A percentile compares a stretch with the other conserved stretches of the same genome.
These are phyloP conservation scores for Penicillium fimorum DNA, from an alignment of 495 filamentous ascomycete genomes.

Conservation along the genomic window DNA sequence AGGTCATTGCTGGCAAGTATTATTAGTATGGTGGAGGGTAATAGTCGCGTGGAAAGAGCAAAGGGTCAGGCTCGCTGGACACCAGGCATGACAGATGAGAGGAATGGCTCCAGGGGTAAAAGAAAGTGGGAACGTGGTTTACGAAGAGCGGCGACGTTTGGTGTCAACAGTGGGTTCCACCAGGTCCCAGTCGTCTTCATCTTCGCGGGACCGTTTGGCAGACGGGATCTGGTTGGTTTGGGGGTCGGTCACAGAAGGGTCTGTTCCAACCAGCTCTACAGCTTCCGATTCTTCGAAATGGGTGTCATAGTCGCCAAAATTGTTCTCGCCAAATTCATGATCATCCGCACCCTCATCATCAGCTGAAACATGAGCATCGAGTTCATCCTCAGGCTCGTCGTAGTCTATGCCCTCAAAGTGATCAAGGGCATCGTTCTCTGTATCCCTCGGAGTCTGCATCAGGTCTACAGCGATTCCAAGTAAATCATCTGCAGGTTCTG, in stretches of 20 bases:
- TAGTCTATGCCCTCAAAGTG: slow-evolving; percentile 21
- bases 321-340: slow-evolving; percentile 25
- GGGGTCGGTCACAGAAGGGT: slow-evolving; percentile 22
- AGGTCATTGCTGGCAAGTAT: slow-evolving; percentile 17
- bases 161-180: slow-evolving; percentile 21
- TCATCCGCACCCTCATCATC: slow-evolving; percentile 13
- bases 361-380: not conserved
- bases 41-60: not conserved
- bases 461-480: slow-evolving; percentile 35
- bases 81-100: slow-evolving; percentile 1
- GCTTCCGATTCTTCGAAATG: slow-evolving; percentile 20
- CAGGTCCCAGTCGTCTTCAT: slow-evolving; percentile 33
- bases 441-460: slow-evolving; percentile 26
- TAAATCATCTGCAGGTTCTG: slow-evolving; percentile 32
- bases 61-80: not conserved
- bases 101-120: not conserved
- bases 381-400: slow-evolving; percentile 16
- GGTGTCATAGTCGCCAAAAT: slow-evolving; percentile 20
- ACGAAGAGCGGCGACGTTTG: slow-evolving; percentile 34
- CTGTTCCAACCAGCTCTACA: slow-evolving; percentile 24
- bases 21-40: slow-evolving; percentile 14
- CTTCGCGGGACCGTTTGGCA: slow-evolving; percentile 32
- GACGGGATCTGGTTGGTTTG: slow-evolving; percentile 19
- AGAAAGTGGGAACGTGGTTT: slow-evolving; percentile 8
- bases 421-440: slow-evolving; percentile 20